These are phyloP conservation scores for Plasmodium vivax DNA, from an alignment of 169 alveolate species.

Conservation along the genomic window DNA sequence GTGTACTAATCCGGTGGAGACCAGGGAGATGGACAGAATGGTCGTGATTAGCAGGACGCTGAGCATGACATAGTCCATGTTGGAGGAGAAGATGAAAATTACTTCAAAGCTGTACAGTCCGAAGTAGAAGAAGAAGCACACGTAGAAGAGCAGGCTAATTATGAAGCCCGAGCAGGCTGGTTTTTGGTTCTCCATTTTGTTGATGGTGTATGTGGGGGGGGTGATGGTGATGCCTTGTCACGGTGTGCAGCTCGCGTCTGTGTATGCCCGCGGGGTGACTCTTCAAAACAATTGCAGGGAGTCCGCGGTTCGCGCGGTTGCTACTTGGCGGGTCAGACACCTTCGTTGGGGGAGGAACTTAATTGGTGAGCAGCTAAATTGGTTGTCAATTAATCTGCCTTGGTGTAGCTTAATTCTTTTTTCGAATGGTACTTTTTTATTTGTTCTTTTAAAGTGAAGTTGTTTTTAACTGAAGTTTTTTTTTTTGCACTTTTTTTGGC, in stretches of 20 bases:
- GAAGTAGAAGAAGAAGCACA: slow-evolving; percentile 25
- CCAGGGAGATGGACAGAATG: slow-evolving; percentile 2
- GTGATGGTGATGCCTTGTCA: background rate
- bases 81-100: background rate
- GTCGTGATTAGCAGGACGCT: background rate
- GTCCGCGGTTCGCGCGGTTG: background rate
- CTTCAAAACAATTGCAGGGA: background rate
- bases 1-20: slow-evolving; percentile 1
- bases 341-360: background rate
- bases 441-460: background rate
- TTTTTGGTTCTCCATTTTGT: slow-evolving; percentile 4
- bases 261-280: background rate
- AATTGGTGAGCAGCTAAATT: background rate
- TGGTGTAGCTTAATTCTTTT: background rate
- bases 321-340: background rate
- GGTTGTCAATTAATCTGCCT: background rate
- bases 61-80: slow-evolving; percentile 10
- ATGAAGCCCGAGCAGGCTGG: background rate
- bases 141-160: slow-evolving; percentile 5
- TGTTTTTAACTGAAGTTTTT: background rate
- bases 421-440: background rate
- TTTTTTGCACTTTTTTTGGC: background rate
- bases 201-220: background rate
- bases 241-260: background rate
- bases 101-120: slow-evolving; percentile 10